These are phyloP conservation scores for Lactuca sativa DNA, from an alignment of 129 eudicot genomes.

Conservation along the genomic window DNA sequence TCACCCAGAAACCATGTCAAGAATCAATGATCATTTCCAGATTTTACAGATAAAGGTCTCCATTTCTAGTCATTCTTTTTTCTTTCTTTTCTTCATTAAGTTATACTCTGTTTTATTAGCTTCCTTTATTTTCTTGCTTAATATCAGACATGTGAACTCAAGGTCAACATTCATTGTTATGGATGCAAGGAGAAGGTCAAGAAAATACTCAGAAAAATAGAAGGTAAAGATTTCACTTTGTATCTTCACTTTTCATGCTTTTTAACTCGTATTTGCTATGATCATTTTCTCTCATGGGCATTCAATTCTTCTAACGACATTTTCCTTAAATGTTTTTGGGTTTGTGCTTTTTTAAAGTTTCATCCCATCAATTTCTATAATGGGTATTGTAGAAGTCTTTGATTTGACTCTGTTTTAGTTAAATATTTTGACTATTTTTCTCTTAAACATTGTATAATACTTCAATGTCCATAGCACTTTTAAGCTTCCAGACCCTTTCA, in stretches of 20 bases:
- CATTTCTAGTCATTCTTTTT: neutral
- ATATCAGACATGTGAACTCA: conserved; percentile 57
- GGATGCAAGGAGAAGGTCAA: conserved; percentile 72
- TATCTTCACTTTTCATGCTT: neutral
- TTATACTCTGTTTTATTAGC: neutral
- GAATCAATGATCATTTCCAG: conserved; percentile 29
- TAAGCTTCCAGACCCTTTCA: neutral
- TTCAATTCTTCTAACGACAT: neutral
- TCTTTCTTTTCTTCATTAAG: neutral
- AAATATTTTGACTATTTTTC: neutral
- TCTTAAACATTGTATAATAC: neutral
- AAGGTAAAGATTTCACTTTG: conserved; percentile 39
- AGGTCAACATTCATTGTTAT: conserved; percentile 61
- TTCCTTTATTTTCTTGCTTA: neutral
- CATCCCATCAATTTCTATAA: neutral
- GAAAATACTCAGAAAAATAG: conserved; percentile 62
- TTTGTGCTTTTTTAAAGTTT: neutral
- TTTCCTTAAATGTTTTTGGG: neutral
- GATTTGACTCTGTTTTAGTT: conserved; percentile 3
- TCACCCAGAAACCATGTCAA: conserved; percentile 32
- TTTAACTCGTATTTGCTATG: neutral
- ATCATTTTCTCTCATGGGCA: neutral
- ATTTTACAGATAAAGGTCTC: conserved; percentile 41
- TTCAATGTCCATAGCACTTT: neutral
- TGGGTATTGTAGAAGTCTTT: neutral